These are phyloP conservation scores for Heliamphora pulchella DNA, from an alignment of 179 eudicot genomes.

Conservation along the genomic window DNA sequence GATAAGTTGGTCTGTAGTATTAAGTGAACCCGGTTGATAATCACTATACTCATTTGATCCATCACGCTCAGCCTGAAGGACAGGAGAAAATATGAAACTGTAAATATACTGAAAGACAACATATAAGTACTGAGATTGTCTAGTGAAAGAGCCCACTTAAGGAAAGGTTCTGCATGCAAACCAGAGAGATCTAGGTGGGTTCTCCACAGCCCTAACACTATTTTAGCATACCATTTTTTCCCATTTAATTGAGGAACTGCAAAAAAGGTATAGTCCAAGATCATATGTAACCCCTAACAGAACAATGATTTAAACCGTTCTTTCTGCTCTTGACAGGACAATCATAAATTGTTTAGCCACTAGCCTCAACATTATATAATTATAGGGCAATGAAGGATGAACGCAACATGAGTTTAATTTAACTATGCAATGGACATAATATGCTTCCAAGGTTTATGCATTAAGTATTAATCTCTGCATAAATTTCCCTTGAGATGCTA, in stretches of 20 bases:
- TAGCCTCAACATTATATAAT: background rate
- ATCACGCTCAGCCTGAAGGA: slow-evolving; percentile 62
- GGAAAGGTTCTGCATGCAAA: background rate
- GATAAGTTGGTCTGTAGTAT: slow-evolving; percentile 66
- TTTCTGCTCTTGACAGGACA: background rate
- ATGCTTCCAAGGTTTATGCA: background rate
- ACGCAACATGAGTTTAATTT: background rate
- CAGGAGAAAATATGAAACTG: background rate
- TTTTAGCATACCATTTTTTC: background rate
- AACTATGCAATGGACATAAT: background rate
- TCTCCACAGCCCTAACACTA: background rate
- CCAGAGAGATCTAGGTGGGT: background rate
- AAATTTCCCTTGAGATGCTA: background rate
- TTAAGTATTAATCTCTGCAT: background rate
- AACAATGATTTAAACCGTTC: background rate
- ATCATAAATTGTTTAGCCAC: background rate
- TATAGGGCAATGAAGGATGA: background rate
- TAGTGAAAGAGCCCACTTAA: background rate
- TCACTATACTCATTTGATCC: slow-evolving; percentile 83
- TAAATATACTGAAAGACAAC: background rate
- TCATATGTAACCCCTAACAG: background rate
- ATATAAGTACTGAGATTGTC: background rate
- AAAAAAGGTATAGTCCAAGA: background rate
- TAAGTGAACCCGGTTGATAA: slow-evolving; percentile 70
- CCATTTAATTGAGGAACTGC: background rate